These are phyloP conservation scores for Calonectria crousiana DNA, from an alignment of 2,329 filamentous ascomycete species.

Conservation along the genomic window DNA sequence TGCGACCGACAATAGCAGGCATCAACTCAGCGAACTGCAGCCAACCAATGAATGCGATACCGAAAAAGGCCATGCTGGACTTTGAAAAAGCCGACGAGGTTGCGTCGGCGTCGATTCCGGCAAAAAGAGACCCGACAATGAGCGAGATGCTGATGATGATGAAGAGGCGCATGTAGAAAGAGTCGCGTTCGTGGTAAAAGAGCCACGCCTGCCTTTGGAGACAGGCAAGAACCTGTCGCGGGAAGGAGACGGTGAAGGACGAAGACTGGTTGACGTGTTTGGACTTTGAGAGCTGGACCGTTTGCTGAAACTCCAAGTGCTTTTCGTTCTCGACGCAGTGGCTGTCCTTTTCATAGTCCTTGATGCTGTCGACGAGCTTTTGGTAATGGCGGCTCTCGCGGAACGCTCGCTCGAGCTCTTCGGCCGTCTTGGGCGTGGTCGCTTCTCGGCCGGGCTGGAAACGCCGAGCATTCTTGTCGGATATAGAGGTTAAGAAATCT, in stretches of 20 bases:
- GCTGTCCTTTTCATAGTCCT: slow-evolving; percentile 55
- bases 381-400: slow-evolving; percentile 69
- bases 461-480: slow-evolving; percentile 75
- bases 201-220: slow-evolving; percentile 82
- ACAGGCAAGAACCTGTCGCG: slow-evolving; percentile 75
- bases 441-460: slow-evolving; percentile 74
- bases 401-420: slow-evolving; percentile 75
- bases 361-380: slow-evolving; percentile 67
- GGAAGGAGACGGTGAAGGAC: slow-evolving; percentile 59
- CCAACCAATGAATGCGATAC: slow-evolving; percentile 16
- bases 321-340: slow-evolving; percentile 42
- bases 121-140: slow-evolving; percentile 15
- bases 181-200: slow-evolving; percentile 19
- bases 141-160: slow-evolving; percentile 21
- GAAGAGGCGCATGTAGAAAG: slow-evolving; percentile 14
- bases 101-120: slow-evolving; percentile 8
- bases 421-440: slow-evolving; percentile 74
- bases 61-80: slow-evolving; percentile 21
- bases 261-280: slow-evolving; percentile 19
- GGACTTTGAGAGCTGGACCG: slow-evolving; percentile 13
- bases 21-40: slow-evolving; percentile 17
- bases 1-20: slow-evolving; percentile 8
- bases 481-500: slow-evolving; percentile 81
- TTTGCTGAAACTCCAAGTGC: slow-evolving; percentile 4
- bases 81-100: slow-evolving; percentile 22